These are phyloP conservation scores for Ascochyta viciae-villosae DNA, from an alignment of 2,329 filamentous ascomycete species.

Conservation along the genomic window DNA sequence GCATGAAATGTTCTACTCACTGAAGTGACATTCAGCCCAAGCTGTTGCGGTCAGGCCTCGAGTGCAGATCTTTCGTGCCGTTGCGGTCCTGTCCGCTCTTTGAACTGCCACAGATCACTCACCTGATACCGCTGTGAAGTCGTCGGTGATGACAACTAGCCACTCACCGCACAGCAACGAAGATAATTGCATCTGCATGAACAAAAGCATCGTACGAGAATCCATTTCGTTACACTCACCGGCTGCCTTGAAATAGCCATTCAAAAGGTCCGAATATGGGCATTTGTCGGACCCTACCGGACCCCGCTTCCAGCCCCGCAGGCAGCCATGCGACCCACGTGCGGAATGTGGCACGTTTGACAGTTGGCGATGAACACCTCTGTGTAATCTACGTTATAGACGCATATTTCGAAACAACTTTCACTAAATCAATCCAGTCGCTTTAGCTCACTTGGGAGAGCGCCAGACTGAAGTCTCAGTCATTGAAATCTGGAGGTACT, in stretches of 20 bases:
- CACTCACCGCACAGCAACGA: too few relatives aligned
- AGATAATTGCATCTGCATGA: too few relatives aligned
- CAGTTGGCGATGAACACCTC: too few relatives aligned
- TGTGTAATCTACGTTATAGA: too few relatives aligned
- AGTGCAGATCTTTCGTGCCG: neutral
- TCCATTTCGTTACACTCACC: too few relatives aligned
- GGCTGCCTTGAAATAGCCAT: neutral
- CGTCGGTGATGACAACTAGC: too few relatives aligned
- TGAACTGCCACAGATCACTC: neutral
- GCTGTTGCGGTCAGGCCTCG: neutral
- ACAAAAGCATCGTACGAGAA: too few relatives aligned
- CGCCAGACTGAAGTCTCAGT: conserved; percentile 24
- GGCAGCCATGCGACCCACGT: too few relatives aligned
- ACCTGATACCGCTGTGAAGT: too few relatives aligned
- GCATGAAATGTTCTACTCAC: neutral
- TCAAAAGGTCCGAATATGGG: neutral
- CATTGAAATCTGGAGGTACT: conserved; percentile 23
- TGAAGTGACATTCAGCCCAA: neutral
- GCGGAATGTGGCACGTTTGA: too few relatives aligned
- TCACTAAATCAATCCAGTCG: conserved; percentile 18
- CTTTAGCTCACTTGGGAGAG: conserved; percentile 24
- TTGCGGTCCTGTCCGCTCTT: neutral
- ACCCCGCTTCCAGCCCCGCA: neutral
- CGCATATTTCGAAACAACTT: neutral
- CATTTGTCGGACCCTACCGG: neutral